Base-by-base conservation (phyloP, 805 yeast species). In the Komagataella populi region DNA sequence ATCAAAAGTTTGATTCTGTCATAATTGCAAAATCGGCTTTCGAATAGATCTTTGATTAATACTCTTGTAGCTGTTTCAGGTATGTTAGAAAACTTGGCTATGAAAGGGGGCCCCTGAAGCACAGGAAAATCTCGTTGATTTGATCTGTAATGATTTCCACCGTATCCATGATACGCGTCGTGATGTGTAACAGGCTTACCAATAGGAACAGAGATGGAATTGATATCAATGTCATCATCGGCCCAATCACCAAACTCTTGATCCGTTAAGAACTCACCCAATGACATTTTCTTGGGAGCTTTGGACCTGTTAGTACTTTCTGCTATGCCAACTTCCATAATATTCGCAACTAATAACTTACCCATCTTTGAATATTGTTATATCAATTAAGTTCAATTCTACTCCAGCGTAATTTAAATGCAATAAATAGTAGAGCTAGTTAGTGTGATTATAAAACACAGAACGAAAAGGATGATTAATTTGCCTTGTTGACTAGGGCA, bases 151-250 rank as follows among this genome's bases (percentile, higher is more conserved):
- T 47, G 44, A 39, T 48, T 14, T 14, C 44, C 47, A 16, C 48
- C 51, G 16, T 24, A 22, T 16, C 45, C 46, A 30, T 14, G 39
- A 30, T 44, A 44, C 22, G 22, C 46, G 46, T 44, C 22, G 46
- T 44, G 46, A 18, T 30, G 22, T 44, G 46, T 44, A 45, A 23
- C 24, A 22, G 20, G 49, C 52, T 47, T 48, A 24, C 53, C 50
- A 18, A 67, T 62, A 23, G 77, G 74, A 8, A 77, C 76, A 45
- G 78, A 77, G 57, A 81, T 78, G 44, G 83, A 74, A 46, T 74
- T 73, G 64, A 81, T 68, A 60, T 81, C 87, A 52, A 81, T 78
- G 59, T 81, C 85, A 60, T 78, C 86, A 57, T 81, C 87, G 16
- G 85, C 86, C 87, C 87, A 81, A 23, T 76, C 74, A 14, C 79